phyloP scores from a whole-genome alignment of 2,329 filamentous ascomycete genomes.

The Ophiostoma ulmi region DNA sequence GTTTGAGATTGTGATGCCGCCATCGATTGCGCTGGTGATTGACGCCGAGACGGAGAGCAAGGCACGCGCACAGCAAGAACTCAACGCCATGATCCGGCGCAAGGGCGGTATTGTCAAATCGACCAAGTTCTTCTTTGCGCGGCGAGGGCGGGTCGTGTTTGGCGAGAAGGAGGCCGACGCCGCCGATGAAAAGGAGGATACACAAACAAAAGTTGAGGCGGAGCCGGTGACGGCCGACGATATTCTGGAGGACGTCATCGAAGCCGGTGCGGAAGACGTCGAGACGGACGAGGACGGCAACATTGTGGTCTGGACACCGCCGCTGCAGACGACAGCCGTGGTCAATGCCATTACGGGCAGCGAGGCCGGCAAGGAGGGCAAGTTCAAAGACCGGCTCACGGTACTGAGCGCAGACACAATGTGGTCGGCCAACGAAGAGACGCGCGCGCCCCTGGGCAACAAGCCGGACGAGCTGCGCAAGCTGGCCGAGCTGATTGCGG shows the following conservation, averaged over 20 bases:
- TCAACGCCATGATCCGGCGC: conserved; percentile 67
- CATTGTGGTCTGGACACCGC: conserved; percentile 66
- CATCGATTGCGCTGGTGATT: conserved; percentile 71
- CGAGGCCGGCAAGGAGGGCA: conserved; percentile 39
- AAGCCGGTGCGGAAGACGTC: conserved; percentile 74
- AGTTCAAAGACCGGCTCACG: conserved; percentile 52
- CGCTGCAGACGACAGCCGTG: conserved; percentile 58
- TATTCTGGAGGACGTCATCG: conserved; percentile 74
- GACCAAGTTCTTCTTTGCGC: conserved; percentile 79
- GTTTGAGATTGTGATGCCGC: conserved; percentile 75
- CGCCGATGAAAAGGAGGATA: conserved; percentile 64
- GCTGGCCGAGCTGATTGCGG: conserved; percentile 56
- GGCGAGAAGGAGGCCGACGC: conserved; percentile 57
- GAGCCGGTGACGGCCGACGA: conserved; percentile 56
- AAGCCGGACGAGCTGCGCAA: conserved; percentile 51
- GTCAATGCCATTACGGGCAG: conserved; percentile 50
- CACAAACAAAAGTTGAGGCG: conserved; percentile 36
- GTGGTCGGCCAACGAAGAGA: conserved; percentile 79
- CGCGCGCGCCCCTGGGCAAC: conserved; percentile 52
- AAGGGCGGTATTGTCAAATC: conserved; percentile 64
- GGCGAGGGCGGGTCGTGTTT: conserved; percentile 69
- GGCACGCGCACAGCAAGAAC: conserved; percentile 64
- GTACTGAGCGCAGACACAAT: conserved; percentile 74
- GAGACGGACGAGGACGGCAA: conserved; percentile 60
- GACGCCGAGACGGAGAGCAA: conserved; percentile 84